Evolutionary conservation across 164 flowering plant species (phyloP).

Genomic region (Buxus sempervirens): DNA sequence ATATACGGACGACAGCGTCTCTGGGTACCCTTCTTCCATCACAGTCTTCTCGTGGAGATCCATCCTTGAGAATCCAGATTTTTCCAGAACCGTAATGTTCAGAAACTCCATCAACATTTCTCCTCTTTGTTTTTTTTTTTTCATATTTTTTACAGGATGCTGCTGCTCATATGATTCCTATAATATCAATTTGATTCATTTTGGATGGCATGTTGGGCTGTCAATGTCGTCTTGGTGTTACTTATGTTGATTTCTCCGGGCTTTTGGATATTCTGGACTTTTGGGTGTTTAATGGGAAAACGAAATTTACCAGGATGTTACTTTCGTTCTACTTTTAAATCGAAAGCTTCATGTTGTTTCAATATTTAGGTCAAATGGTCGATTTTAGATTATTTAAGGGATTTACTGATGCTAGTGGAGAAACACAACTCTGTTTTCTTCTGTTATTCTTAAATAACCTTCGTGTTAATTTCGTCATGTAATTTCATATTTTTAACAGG

Average conservation of each 20-base stretch:
- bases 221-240: not conserved
- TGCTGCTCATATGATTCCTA: not conserved
- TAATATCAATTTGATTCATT: not conserved
- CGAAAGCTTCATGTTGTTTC: not conserved
- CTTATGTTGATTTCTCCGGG: not conserved
- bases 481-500: not conserved
- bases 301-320: not conserved
- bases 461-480: too few species aligned
- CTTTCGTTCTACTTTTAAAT: not conserved
- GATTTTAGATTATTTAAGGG: not conserved
- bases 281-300: not conserved
- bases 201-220: not conserved
- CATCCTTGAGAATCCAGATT: slow-evolving; percentile 47
- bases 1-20: slow-evolving; percentile 47
- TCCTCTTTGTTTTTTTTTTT: slow-evolving; percentile 2
- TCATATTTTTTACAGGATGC: not conserved
- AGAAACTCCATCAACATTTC: slow-evolving; percentile 21
- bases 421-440: not conserved
- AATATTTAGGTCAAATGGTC: not conserved
- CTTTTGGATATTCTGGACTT: not conserved
- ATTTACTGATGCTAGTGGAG: not conserved
- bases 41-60: slow-evolving; percentile 90
- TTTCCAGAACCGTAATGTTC: slow-evolving; percentile 45
- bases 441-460: not conserved
- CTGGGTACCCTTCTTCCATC: slow-evolving; percentile 53